Evolutionary conservation across 139 green algal genomes (phyloP).

Genomic region (Raphidocelis subcapitata): DNA sequence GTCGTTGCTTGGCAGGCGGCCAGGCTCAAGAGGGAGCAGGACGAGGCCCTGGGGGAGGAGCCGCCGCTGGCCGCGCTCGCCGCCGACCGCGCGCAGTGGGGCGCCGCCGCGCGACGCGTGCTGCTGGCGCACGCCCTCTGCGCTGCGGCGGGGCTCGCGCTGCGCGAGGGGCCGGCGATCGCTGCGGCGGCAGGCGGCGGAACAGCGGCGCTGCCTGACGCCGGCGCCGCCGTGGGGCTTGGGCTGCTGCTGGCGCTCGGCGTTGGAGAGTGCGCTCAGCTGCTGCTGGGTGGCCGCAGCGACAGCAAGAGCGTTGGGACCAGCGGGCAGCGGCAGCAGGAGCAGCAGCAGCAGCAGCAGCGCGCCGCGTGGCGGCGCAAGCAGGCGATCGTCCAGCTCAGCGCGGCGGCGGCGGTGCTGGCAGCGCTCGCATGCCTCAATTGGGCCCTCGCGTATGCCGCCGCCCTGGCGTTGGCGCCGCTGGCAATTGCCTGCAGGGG

Average conservation of each 20-base stretch:
- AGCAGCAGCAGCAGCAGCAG: not conserved
- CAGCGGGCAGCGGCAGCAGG: not conserved
- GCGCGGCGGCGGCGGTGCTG: constrained; percentile 4
- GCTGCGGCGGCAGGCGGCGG: not conserved
- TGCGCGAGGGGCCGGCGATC: not conserved
- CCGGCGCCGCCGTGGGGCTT: too few species aligned
- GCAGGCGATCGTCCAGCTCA: not conserved
- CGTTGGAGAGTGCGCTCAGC: too few species aligned
- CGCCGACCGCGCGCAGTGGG: constrained; percentile 7
- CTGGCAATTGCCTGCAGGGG: constrained; percentile 8
- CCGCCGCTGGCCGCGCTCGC: not conserved
- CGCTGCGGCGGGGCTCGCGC: not conserved
- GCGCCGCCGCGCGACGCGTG: constrained; percentile 4
- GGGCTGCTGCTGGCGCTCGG: too few species aligned
- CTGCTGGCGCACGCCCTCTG: not conserved
- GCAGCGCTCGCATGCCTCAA: constrained; percentile 50
- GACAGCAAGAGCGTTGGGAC: not conserved
- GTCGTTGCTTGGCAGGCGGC: too few species aligned
- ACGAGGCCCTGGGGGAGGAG: not conserved
- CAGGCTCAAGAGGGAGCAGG: too few species aligned
- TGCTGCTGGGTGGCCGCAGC: too few species aligned
- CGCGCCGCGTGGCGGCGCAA: not conserved
- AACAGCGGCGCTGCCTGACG: too few species aligned
- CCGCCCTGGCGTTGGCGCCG: constrained; percentile 26
- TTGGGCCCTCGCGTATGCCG: constrained; percentile 45